Conservation (phyloP, 2,329 filamentous ascomycete species). For the Aspergillus quadricinctus region DNA sequence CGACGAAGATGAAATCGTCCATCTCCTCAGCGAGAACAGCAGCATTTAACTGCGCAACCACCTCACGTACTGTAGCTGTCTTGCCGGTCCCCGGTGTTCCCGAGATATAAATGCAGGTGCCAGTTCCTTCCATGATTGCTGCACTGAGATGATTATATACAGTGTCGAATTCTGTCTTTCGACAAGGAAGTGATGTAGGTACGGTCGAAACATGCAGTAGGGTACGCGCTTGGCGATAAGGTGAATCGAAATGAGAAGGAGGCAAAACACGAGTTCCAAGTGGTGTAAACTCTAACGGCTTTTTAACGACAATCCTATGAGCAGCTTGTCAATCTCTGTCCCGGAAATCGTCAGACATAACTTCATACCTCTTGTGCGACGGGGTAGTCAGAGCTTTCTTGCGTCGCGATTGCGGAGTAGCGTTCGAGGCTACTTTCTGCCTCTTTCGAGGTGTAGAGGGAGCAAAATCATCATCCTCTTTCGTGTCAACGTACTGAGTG, state of each 20-base stretch:
- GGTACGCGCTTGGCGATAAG: constrained; percentile 84
- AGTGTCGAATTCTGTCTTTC: constrained; percentile 83
- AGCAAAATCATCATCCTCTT: constrained; percentile 31
- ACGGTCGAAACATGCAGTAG: constrained; percentile 92
- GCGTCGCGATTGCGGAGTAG: constrained; percentile 40
- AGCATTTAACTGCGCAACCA: constrained; percentile 83
- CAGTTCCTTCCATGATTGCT: constrained; percentile 87
- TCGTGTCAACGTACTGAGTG: constrained; percentile 35
- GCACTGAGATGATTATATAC: constrained; percentile 93
- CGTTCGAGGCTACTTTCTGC: constrained; percentile 47
- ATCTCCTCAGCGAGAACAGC: constrained; percentile 84
- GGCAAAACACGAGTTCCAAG: constrained; percentile 83
- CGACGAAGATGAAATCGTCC: constrained; percentile 97
- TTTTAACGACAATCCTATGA: constrained; percentile 66
- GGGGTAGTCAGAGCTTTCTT: constrained; percentile 54
- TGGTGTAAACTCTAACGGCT: constrained; percentile 89
- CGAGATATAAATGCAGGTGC: constrained; percentile 97
- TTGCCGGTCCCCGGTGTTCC: constrained; percentile 98
- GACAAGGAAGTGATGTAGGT: constrained; percentile 80
- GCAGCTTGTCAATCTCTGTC: constrained; percentile 13
- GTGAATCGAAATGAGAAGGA: constrained; percentile 68
- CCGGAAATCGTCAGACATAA: constrained; percentile 17
- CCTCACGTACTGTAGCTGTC: constrained; percentile 93
- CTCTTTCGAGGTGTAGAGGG: constrained; percentile 54
- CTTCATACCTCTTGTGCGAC: constrained; percentile 55